Evolutionary conservation across 148 eudicot species (phyloP).

Genomic region (Polygonum aviculare): DNA sequence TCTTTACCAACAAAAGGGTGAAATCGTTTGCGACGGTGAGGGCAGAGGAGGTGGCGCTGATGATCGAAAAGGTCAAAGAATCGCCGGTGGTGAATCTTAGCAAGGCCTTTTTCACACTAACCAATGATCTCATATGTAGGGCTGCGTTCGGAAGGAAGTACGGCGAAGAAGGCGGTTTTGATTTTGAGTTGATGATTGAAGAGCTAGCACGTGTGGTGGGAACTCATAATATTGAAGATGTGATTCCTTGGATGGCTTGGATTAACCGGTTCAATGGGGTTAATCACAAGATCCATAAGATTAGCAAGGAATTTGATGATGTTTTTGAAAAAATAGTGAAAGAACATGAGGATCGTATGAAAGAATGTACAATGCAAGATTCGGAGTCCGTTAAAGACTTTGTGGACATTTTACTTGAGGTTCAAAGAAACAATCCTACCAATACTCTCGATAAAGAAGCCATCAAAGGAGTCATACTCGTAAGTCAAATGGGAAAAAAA

Average conservation of each 20-base stretch:
- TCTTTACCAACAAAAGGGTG: neutral
- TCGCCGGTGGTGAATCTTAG: neutral
- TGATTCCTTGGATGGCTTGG: slow-evolving; percentile 12
- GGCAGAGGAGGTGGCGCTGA: neutral
- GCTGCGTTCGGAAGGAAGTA: neutral
- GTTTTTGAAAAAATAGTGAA: neutral
- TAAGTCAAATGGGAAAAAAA: neutral
- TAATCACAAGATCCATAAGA: neutral
- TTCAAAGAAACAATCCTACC: neutral
- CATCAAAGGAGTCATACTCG: neutral
- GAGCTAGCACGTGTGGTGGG: neutral
- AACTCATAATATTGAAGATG: neutral
- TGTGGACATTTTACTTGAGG: neutral
- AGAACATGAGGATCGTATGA: neutral
- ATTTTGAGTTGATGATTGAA: neutral
- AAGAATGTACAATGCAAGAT: neutral
- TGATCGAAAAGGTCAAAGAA: neutral
- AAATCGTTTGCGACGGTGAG: neutral
- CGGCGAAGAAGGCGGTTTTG: neutral
- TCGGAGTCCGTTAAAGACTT: neutral
- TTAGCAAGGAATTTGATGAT: neutral
- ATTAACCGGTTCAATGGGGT: slow-evolving; percentile 1
- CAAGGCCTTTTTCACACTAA: neutral
- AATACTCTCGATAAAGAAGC: neutral
- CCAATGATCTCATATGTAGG: neutral